A percentile compares a stretch with the other conserved stretches of the same genome.
These are phyloP conservation scores for Theileria annulata DNA, from an alignment of 169 alveolate genomes.

Conservation along the genomic window DNA sequence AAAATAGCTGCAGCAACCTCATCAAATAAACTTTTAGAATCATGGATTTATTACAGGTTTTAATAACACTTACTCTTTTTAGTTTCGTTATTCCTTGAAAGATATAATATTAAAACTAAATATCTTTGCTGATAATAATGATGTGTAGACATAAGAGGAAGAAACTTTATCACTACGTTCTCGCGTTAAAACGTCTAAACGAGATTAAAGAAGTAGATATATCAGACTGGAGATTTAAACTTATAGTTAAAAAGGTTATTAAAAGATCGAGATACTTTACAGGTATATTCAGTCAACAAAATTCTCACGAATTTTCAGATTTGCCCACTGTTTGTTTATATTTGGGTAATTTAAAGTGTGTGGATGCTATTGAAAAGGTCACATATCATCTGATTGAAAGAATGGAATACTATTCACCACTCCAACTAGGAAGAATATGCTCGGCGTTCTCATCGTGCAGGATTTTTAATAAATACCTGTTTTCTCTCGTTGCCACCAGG, in stretches of 20 bases:
- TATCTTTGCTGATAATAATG: not conserved
- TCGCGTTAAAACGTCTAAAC: conserved; percentile 73
- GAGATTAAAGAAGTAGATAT: conserved; percentile 79
- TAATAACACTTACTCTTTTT: no score
- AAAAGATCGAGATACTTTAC: conserved; percentile 68
- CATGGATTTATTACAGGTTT: conserved; percentile 74
- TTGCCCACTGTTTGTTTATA: conserved; percentile 78
- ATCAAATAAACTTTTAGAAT: conserved; percentile 77
- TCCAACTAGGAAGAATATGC: conserved; percentile 72
- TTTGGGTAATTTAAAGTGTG: conserved; percentile 72
- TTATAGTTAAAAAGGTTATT: conserved; percentile 66
- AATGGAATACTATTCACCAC: conserved; percentile 65
- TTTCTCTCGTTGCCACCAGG: conserved; percentile 53
- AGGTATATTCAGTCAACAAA: not conserved
- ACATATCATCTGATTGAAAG: conserved; percentile 62
- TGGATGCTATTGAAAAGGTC: conserved; percentile 73
- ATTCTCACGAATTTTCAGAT: conserved; percentile 29
- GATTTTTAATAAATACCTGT: conserved; percentile 74
- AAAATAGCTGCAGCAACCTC: conserved; percentile 78
- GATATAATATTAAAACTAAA: not conserved
- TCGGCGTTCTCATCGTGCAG: conserved; percentile 68
- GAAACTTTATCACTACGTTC: conserved; percentile 72
- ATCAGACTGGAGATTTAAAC: conserved; percentile 78
- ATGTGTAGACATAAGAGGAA: conserved; percentile 66
- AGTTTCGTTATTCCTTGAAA: not conserved